Evolutionary conservation across 2,329 filamentous ascomycete genomes (phyloP).

Genomic region (Aspergillus brasiliensis): DNA sequence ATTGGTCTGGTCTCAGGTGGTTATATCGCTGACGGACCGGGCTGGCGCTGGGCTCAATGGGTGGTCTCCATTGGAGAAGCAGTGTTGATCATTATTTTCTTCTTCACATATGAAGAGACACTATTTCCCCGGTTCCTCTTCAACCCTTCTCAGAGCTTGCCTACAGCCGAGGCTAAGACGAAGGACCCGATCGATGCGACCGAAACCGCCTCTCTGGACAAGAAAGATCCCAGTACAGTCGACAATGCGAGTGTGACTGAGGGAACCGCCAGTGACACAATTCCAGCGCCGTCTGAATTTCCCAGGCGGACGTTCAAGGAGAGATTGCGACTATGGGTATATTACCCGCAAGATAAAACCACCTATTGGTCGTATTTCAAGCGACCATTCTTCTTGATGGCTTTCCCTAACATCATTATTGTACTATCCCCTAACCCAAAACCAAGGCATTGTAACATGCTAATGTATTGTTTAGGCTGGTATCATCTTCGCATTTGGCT

Average conservation of each 20-base stretch:
- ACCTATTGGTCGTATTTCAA: conserved; percentile 5
- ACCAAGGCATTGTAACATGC: background rate
- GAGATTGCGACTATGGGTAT: background rate
- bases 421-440: background rate
- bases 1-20: conserved; percentile 41
- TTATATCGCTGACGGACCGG: conserved; percentile 36
- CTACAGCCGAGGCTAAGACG: background rate
- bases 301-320: background rate
- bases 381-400: conserved; percentile 4
- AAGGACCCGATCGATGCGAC: background rate
- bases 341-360: conserved; percentile 2
- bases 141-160: background rate
- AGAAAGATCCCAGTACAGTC: background rate
- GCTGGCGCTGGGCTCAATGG: conserved; percentile 36
- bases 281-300: background rate
- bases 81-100: conserved; percentile 2
- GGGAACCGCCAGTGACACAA: background rate
- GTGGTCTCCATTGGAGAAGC: conserved; percentile 3
- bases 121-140: conserved; percentile 5
- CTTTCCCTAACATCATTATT: background rate
- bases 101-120: conserved; percentile 2
- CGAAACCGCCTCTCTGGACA: background rate
- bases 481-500: conserved; percentile 5
- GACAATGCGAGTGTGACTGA: background rate
- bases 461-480: background rate